These are phyloP conservation scores for Triticum timopheevii DNA, from an alignment of 176 grass and related monocot genomes.

Conservation along the genomic window DNA sequence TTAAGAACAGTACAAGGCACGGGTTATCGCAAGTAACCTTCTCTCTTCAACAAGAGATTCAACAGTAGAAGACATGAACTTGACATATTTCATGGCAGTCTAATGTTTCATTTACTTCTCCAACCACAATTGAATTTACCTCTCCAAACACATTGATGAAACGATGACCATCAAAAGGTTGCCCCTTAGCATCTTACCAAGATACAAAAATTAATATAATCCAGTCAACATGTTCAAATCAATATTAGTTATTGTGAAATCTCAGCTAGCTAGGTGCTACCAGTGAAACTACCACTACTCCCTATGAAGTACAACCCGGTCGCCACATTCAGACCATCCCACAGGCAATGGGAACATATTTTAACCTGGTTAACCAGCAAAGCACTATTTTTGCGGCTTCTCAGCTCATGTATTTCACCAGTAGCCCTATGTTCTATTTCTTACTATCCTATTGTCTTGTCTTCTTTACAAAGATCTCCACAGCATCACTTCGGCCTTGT, in stretches of 20 bases:
- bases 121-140: too few relatives aligned
- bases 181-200: background rate
- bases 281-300: slow-evolving; percentile 18
- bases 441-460: background rate
- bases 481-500: slow-evolving; percentile 15
- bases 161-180: too few relatives aligned
- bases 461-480: slow-evolving; percentile 22
- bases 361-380: slow-evolving; percentile 25
- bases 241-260: background rate
- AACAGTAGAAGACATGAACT: too few relatives aligned
- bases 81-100: too few relatives aligned
- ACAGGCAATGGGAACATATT: slow-evolving; percentile 20
- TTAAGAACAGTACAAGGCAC: too few relatives aligned
- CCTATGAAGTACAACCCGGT: background rate
- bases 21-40: too few relatives aligned
- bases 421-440: slow-evolving; percentile 13
- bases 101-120: too few relatives aligned
- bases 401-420: slow-evolving; percentile 11
- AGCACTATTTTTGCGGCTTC: slow-evolving; percentile 30
- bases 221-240: slow-evolving; percentile 11
- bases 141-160: too few relatives aligned
- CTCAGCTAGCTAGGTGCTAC: slow-evolving; percentile 24
- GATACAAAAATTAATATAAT: slow-evolving; percentile 16
- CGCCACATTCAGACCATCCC: slow-evolving; percentile 14
- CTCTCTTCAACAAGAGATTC: too few relatives aligned